A percentile compares a stretch with the other conserved stretches of the same genome.
Conservation (phyloP, 805 yeast species). For the Candida golubevii region DNA sequence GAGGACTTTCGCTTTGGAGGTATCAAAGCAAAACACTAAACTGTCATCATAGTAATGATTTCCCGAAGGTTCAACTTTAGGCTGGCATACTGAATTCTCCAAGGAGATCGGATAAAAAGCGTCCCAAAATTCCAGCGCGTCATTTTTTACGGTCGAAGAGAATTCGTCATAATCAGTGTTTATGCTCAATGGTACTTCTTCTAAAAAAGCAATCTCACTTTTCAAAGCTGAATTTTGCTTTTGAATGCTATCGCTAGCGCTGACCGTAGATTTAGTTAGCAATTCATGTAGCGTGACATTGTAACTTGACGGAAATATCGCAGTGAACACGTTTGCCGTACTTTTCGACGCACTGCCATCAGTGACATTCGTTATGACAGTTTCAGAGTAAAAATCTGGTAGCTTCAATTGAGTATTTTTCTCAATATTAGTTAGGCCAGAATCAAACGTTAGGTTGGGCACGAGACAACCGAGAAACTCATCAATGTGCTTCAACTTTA, state of each 20-base stretch:
- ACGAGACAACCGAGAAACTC: slow-evolving; percentile 37
- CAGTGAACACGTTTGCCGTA: slow-evolving; percentile 20
- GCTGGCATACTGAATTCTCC: too few relatives aligned
- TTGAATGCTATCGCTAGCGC: slow-evolving; percentile 3
- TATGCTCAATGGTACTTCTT: slow-evolving; percentile 15
- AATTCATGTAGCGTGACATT: slow-evolving; percentile 33
- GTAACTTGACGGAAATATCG: slow-evolving; percentile 31
- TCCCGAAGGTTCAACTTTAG: too few relatives aligned
- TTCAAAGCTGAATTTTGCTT: slow-evolving; percentile 2
- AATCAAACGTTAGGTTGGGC: slow-evolving; percentile 38
- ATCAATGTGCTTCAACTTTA: slow-evolving; percentile 25
- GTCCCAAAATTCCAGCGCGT: too few relatives aligned
- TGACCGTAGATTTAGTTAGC: slow-evolving; percentile 7
- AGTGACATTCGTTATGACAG: slow-evolving; percentile 6
- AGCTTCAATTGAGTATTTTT: slow-evolving; percentile 11
- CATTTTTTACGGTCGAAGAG: too few relatives aligned
- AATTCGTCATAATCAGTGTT: background rate
- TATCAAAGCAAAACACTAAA: slow-evolving; percentile 21
- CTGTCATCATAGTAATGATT: slow-evolving; percentile 13
- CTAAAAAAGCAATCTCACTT: slow-evolving; percentile 33
- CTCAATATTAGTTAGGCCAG: slow-evolving; percentile 23
- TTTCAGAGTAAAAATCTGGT: slow-evolving; percentile 9
- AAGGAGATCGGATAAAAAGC: too few relatives aligned
- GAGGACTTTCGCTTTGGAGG: slow-evolving; percentile 25
- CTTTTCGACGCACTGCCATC: slow-evolving; percentile 16